A percentile compares a stretch with the other conserved stretches of the same genome.
These are phyloP conservation scores for Cladosporium cucumerinum DNA, from an alignment of 2,329 filamentous ascomycete genomes.

Conservation along the genomic window DNA sequence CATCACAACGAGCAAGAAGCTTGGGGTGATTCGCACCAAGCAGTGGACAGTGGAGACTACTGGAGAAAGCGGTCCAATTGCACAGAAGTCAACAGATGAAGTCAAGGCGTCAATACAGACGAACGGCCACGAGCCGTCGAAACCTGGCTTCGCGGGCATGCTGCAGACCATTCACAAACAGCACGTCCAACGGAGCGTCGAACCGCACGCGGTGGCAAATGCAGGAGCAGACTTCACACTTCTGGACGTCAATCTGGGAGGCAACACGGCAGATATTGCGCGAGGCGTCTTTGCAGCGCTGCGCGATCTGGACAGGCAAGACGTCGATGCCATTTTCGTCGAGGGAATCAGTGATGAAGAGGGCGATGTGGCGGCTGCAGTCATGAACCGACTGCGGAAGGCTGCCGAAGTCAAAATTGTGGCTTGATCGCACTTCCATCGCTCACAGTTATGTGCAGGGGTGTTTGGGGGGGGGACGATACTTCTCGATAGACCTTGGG, in stretches of 20 bases:
- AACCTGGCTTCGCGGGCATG: slow-evolving; percentile 28
- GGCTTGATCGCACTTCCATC: not conserved
- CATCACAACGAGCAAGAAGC: slow-evolving; percentile 22
- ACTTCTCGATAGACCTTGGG: not conserved
- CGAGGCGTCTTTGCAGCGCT: slow-evolving; percentile 84
- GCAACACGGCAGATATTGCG: slow-evolving; percentile 69
- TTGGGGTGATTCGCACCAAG: slow-evolving; percentile 43
- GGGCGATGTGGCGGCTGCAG: slow-evolving; percentile 74
- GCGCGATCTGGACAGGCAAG: slow-evolving; percentile 74
- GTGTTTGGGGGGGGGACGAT: not conserved
- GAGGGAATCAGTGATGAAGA: slow-evolving; percentile 70
- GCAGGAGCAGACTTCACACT: slow-evolving; percentile 34
- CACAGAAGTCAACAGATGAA: not conserved
- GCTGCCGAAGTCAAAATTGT: slow-evolving; percentile 42
- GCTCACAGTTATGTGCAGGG: not conserved
- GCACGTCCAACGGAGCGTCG: slow-evolving; percentile 2
- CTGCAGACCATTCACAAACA: slow-evolving; percentile 19
- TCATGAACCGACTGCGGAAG: slow-evolving; percentile 52
- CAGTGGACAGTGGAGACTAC: slow-evolving; percentile 29
- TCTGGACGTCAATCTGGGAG: slow-evolving; percentile 72
- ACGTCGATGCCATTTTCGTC: slow-evolving; percentile 81
- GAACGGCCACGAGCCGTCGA: slow-evolving; percentile 25
- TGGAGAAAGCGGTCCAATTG: not conserved
- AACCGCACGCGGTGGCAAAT: slow-evolving; percentile 4
- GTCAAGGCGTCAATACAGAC: not conserved